A percentile compares a stretch with the other conserved stretches of the same genome.
Evolutionary conservation across 257 asterid genomes (phyloP).

Genomic region (Solanum paucissectum): DNA sequence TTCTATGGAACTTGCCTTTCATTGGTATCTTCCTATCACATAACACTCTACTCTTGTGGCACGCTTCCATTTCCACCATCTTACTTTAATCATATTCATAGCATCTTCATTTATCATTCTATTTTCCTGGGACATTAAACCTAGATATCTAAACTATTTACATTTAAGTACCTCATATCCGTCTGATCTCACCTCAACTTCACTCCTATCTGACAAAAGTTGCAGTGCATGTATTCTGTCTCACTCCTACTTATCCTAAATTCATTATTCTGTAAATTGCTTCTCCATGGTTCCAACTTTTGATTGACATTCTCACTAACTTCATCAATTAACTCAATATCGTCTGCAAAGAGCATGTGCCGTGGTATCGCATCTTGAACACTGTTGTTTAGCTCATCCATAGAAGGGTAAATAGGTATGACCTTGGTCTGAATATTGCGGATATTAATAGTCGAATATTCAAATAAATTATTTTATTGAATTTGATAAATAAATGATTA

Average conservation of each 20-base stretch:
- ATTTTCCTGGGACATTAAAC: background rate
- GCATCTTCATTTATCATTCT: background rate
- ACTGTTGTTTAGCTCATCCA: background rate
- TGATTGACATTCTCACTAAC: background rate
- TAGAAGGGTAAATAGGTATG: background rate
- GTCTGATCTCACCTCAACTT: background rate
- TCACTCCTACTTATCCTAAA: background rate
- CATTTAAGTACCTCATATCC: background rate
- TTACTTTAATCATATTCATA: background rate
- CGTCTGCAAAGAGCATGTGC: background rate
- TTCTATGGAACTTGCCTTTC: background rate
- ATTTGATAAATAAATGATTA: background rate
- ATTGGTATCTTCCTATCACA: background rate
- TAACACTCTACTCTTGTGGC: background rate
- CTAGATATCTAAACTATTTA: background rate
- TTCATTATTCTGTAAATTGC: background rate
- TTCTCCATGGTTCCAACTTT: background rate
- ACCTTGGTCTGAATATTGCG: background rate
- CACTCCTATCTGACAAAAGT: background rate
- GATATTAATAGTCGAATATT: background rate
- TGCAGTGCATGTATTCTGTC: background rate
- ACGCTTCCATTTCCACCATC: background rate
- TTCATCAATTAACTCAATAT: background rate
- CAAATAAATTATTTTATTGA: background rate
- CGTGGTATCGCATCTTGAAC: background rate